Base-by-base conservation (phyloP, 116 monocot species). In the Dioscorea cayenensis region DNA sequence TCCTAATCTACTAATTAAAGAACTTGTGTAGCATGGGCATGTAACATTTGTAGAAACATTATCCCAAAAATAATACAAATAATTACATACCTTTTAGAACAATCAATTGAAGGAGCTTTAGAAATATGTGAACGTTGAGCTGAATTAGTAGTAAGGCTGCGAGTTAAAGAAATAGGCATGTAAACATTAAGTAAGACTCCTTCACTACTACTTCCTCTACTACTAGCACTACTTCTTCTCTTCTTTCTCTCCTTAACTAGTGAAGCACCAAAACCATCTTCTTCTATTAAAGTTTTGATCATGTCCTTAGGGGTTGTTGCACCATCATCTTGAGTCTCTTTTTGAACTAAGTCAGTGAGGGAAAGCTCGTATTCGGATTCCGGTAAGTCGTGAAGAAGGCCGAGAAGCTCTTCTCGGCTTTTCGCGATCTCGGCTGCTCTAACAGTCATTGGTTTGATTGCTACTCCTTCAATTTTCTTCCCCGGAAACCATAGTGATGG, bases 331-430 rank as follows among this genome's bases (percentile, higher is more conserved):
- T 16, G 3, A 7, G 71, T 28, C 3, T 16, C 9, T 38, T 71
- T 75, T 65, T 80, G 74, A 4, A 80, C 79, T 28, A 80, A 75
- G 18, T 80, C 79, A 13, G 60, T 80, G 43, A 80, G 49, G 27
- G 79, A 80, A 16, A 80, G 75, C 70, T 80, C 79, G 49, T 25
- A 60, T 48, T 80, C 74, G 48, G 65, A 65, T 9, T 80, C 74
- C 37, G 79, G 79, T 25, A 80, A 5, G 70, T 80, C 79, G 2
- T 55, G 64, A 20, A 80, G 60, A 14, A 80, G 75, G 6, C 70
- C 75, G 20, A 80, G 65, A 14, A 80, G 74, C 43, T 75, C 75
- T 14, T 70, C 75, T 29, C 70, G 51, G 20, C 66, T 75, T 59
- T 60, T 75, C 16, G 71, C 65, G 23, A 80, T 80, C 70, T 80